These are phyloP conservation scores for Dactylonectria estremocensis DNA, from an alignment of 2,329 filamentous ascomycete genomes.

Conservation along the genomic window DNA sequence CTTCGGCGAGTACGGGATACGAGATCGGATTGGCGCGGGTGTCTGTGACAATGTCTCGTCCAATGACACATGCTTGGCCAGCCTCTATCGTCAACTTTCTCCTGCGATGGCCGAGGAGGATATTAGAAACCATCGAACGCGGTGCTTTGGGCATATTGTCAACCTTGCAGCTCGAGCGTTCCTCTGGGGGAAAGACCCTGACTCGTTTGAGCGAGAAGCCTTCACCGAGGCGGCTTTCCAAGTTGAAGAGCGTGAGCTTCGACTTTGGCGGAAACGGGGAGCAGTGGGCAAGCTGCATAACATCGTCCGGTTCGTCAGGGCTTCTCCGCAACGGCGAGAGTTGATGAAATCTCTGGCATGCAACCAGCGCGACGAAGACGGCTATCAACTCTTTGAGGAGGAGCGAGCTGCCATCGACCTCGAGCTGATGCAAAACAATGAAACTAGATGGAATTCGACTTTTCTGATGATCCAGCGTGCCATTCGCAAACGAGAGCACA, in stretches of 20 bases:
- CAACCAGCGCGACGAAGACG: background rate
- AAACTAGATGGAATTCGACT: background rate
- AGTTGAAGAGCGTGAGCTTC: slow-evolving; percentile 2
- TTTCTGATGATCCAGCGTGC: background rate
- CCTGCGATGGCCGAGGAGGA: background rate
- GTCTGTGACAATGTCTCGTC: background rate
- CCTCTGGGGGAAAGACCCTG: too few species aligned
- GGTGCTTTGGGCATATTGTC: background rate
- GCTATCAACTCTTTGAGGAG: background rate
- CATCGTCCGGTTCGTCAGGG: background rate
- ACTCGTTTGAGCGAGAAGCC: background rate
- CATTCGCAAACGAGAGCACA: background rate
- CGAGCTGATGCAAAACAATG: background rate
- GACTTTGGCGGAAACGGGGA: background rate
- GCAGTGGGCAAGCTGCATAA: background rate
- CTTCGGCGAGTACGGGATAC: background rate
- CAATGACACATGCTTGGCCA: background rate
- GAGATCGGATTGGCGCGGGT: background rate
- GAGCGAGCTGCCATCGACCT: background rate
- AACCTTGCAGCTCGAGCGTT: background rate
- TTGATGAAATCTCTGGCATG: slow-evolving; percentile 1
- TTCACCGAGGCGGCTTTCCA: slow-evolving; percentile 1
- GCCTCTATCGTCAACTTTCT: background rate
- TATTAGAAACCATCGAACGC: background rate
- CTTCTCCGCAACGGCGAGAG: background rate